phyloP scores from a whole-genome alignment of 2,329 filamentous ascomycete genomes.

The Epichloe uncinata region DNA sequence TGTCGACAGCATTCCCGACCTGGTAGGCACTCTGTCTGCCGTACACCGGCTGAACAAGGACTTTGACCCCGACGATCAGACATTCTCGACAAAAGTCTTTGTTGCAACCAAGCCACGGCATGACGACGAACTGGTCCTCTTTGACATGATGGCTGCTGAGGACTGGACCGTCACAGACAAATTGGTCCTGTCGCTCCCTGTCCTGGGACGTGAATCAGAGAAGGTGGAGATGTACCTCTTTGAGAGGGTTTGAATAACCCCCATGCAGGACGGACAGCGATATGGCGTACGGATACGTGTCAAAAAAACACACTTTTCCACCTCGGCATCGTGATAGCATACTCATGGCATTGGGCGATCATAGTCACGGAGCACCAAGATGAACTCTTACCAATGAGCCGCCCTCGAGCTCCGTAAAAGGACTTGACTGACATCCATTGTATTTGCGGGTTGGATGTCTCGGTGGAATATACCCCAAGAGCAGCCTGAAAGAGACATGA shows the following conservation, averaged over 20 bases:
- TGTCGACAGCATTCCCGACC: slow-evolving; percentile 37
- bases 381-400: no score
- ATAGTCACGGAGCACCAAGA: no score
- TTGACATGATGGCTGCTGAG: slow-evolving; percentile 30
- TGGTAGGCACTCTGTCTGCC: slow-evolving; percentile 39
- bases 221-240: slow-evolving; percentile 40
- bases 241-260: slow-evolving; percentile 17
- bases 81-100: slow-evolving; percentile 29
- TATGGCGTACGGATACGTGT: no score
- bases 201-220: slow-evolving; percentile 30
- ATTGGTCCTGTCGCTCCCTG: slow-evolving; percentile 30
- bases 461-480: no score
- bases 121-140: slow-evolving; percentile 35
- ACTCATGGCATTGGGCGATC: no score
- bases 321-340: no score
- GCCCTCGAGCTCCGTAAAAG: no score
- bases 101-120: slow-evolving; percentile 45
- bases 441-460: no score
- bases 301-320: no score
- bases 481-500: no score
- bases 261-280: no score
- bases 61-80: slow-evolving; percentile 9
- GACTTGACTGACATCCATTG: no score
- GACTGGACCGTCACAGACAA: slow-evolving; percentile 32
- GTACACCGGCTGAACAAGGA: slow-evolving; percentile 27